Conservation (phyloP, 75 land plant species). For the Cunninghamia lanceolata region DNA sequence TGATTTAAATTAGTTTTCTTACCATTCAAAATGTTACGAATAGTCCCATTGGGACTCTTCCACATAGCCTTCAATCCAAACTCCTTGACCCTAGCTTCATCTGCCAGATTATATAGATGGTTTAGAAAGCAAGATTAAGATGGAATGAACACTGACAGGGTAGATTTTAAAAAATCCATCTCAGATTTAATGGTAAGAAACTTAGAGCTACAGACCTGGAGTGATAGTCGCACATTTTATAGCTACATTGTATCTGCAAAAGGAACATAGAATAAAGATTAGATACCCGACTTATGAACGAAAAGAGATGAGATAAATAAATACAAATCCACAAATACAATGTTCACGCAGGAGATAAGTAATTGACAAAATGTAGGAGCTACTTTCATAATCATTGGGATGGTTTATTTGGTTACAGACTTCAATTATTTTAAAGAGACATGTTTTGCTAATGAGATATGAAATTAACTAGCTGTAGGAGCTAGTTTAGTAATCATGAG, state of each 20-base stretch:
- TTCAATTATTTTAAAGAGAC: no score
- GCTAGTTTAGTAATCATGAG: no score
- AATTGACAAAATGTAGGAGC: no score
- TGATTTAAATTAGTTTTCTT: background rate
- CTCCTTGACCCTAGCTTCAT: conserved; percentile 93
- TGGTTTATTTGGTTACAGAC: no score
- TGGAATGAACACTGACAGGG: background rate
- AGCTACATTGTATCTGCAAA: conserved; percentile 89
- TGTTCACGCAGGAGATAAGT: no score
- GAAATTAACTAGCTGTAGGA: no score
- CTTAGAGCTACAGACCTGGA: conserved; percentile 52
- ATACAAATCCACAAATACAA: background rate
- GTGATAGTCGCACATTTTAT: conserved; percentile 99
- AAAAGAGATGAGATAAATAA: background rate
- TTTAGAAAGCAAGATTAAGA: background rate
- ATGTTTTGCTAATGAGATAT: no score
- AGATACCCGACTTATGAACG: background rate
- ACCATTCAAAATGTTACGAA: conserved; percentile 95
- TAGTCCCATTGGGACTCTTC: conserved; percentile 99
- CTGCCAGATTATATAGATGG: conserved; percentile 27
- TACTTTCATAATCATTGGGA: no score
- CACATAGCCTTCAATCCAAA: conserved; percentile 89
- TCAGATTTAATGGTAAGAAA: background rate
- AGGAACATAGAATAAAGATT: background rate
- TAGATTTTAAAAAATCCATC: conserved; percentile 2